A percentile compares a stretch with the other conserved stretches of the same genome.
Conservation (phyloP, 805 yeast genomes). For the Schwanniomyces polymorphus region DNA sequence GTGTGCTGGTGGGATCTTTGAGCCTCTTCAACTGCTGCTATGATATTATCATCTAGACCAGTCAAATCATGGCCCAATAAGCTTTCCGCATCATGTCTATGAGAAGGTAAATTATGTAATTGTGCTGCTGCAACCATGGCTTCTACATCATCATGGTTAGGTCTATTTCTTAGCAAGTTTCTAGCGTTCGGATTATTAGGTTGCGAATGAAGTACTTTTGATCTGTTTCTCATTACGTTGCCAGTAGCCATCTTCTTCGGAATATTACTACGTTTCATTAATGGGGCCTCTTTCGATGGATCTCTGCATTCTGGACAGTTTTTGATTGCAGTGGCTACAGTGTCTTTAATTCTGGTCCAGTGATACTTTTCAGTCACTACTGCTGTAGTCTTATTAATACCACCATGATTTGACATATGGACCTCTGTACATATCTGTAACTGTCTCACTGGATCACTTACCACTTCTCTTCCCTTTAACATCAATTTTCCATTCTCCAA, state of each 20-base stretch:
- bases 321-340: conserved; percentile 76
- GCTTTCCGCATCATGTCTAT: conserved; percentile 27
- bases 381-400: conserved; percentile 85
- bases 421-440: conserved; percentile 67
- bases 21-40: conserved; percentile 63
- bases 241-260: conserved; percentile 18
- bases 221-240: conserved; percentile 8
- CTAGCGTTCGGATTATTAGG: conserved; percentile 22
- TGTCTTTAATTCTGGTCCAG: conserved; percentile 89
- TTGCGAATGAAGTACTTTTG: conserved; percentile 14
- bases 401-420: conserved; percentile 74
- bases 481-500: conserved; percentile 69
- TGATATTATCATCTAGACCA: conserved; percentile 45
- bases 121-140: conserved; percentile 33
- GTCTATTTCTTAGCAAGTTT: conserved; percentile 15
- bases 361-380: conserved; percentile 77
- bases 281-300: conserved; percentile 20
- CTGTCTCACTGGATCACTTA: conserved; percentile 73
- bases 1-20: conserved; percentile 37
- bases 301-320: conserved; percentile 76
- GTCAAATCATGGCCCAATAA: conserved; percentile 42
- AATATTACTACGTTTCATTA: conserved; percentile 11
- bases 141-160: conserved; percentile 27
- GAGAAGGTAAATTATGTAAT: conserved; percentile 21
- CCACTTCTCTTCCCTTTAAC: conserved; percentile 81